phyloP scores from a whole-genome alignment of 139 green algal species.

The Limnomonas spitsbergensis region DNA sequence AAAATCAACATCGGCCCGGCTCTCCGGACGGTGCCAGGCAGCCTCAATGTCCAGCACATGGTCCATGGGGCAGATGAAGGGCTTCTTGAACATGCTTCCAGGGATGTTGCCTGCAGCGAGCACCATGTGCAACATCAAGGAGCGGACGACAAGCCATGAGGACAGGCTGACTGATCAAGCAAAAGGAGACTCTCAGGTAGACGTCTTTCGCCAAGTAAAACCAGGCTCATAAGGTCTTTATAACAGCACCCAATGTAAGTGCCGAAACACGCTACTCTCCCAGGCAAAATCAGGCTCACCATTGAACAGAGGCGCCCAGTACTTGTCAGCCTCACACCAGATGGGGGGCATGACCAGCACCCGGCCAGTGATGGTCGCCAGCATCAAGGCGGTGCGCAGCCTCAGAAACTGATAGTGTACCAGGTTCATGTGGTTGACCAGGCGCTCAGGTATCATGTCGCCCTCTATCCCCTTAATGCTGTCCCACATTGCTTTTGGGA shows the following conservation, averaged over 20 bases:
- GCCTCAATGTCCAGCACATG: slow-evolving; percentile 87
- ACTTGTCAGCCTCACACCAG: slow-evolving; percentile 81
- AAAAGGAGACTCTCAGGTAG: no score
- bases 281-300: no score
- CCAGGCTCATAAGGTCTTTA: no score
- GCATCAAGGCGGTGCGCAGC: slow-evolving; percentile 47
- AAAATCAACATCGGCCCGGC: slow-evolving; percentile 16
- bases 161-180: no score
- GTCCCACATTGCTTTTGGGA: neutral
- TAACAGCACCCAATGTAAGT: no score
- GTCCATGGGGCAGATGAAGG: slow-evolving; percentile 83
- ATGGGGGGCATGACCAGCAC: slow-evolving; percentile 76
- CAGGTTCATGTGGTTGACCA: slow-evolving; percentile 68
- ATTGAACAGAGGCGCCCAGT: slow-evolving; percentile 71
- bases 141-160: no score
- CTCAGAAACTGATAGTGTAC: slow-evolving; percentile 74
- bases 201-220: no score
- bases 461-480: neutral
- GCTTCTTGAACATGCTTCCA: slow-evolving; percentile 69
- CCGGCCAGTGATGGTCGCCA: slow-evolving; percentile 58
- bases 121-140: no score
- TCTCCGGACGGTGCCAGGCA: slow-evolving; percentile 10
- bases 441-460: neutral
- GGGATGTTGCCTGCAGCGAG: slow-evolving; percentile 60
- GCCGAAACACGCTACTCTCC: no score